A percentile compares a stretch with the other conserved stretches of the same genome.
phyloP scores from a whole-genome alignment of 495 filamentous ascomycete genomes.

The Podospora anserina region DNA sequence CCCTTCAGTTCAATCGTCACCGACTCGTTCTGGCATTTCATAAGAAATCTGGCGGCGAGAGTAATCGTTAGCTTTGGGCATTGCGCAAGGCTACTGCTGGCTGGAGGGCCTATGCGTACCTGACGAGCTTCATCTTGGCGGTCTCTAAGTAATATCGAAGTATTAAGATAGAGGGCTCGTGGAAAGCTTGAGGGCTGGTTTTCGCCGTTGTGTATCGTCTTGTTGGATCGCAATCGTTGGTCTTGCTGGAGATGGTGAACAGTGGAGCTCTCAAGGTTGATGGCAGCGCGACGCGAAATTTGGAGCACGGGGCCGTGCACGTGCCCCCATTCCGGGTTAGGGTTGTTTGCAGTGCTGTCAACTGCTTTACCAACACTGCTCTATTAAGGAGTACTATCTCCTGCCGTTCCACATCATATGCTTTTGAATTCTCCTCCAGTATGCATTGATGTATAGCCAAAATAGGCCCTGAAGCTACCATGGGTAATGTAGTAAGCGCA shows the following conservation, averaged over 20 bases:
- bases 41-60: constrained; percentile 68
- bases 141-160: not conserved
- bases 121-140: constrained; percentile 92
- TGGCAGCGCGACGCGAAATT: not conserved
- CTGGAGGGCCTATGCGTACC: constrained; percentile 50
- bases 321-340: not conserved
- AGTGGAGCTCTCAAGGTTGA: not conserved
- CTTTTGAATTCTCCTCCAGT: too few species aligned
- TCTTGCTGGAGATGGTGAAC: not conserved
- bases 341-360: not conserved
- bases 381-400: too few species aligned
- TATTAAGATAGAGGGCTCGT: not conserved
- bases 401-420: too few species aligned
- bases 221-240: not conserved
- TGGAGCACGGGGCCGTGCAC: not conserved
- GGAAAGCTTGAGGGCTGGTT: not conserved
- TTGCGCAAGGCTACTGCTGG: not conserved
- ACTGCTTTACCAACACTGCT: too few species aligned
- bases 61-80: constrained; percentile 9
- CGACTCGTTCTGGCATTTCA: constrained; percentile 98
- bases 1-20: constrained; percentile 98
- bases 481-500: too few species aligned
- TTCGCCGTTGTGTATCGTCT: not conserved
- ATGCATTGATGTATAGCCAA: not conserved
- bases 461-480: not conserved